Evolutionary conservation across 805 yeast species (phyloP).

Genomic region (Kodamaea nitidulidarum): DNA sequence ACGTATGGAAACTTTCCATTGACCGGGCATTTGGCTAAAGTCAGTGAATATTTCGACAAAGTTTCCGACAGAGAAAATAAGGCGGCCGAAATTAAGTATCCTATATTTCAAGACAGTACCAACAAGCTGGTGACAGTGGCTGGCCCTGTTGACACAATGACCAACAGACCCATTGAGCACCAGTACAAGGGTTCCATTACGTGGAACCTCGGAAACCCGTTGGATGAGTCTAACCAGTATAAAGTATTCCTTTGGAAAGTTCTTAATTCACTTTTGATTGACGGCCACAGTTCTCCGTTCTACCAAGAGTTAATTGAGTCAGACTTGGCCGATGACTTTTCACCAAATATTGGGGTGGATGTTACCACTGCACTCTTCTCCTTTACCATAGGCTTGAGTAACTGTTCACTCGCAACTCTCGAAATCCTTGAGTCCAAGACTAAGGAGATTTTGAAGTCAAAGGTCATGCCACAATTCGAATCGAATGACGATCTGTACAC

Average conservation of each 20-base stretch:
- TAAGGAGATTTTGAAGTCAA: conserved; percentile 41
- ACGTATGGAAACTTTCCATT: conserved; percentile 82
- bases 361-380: conserved; percentile 70
- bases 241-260: conserved; percentile 70
- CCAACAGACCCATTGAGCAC: conserved; percentile 54
- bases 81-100: conserved; percentile 34
- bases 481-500: conserved; percentile 21
- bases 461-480: conserved; percentile 30
- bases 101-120: conserved; percentile 37
- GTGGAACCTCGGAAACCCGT: conserved; percentile 79
- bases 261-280: conserved; percentile 66
- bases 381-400: conserved; percentile 84
- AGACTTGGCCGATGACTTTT: conserved; percentile 79
- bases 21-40: conserved; percentile 50
- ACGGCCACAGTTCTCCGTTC: conserved; percentile 90
- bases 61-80: conserved; percentile 39
- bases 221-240: conserved; percentile 47
- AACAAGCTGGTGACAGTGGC: conserved; percentile 23
- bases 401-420: conserved; percentile 47
- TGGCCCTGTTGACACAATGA: conserved; percentile 72
- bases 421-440: conserved; percentile 50
- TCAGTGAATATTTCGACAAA: conserved; percentile 46
- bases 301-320: conserved; percentile 84
- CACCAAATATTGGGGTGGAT: conserved; percentile 86
- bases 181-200: conserved; percentile 82